Evolutionary conservation across 169 alveolate species (phyloP).

Genomic region (Cryptosporidium xiaoi): DNA sequence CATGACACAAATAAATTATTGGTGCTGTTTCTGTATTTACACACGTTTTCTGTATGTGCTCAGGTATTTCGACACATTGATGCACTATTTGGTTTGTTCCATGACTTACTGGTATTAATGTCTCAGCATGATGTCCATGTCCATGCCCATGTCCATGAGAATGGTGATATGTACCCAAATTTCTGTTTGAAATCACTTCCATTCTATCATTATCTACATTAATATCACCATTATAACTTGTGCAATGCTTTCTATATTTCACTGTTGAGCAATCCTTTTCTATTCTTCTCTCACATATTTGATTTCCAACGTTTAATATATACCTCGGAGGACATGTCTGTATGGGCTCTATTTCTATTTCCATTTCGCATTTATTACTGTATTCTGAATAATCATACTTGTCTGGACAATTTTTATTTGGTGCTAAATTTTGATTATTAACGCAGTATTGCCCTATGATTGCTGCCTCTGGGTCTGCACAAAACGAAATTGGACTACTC

Average conservation of each 20-base stretch:
- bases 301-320: slow-evolving; percentile 9
- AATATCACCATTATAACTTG: background rate
- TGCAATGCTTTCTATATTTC: slow-evolving; percentile 41
- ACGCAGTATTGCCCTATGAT: slow-evolving; percentile 55
- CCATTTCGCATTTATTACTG: slow-evolving; percentile 16
- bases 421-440: slow-evolving; percentile 12
- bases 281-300: slow-evolving; percentile 43
- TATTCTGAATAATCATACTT: slow-evolving; percentile 5
- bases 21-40: slow-evolving; percentile 57
- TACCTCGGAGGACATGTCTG: slow-evolving; percentile 68
- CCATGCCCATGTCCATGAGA: no score
- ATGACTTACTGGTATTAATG: background rate
- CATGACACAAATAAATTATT: slow-evolving; percentile 36
- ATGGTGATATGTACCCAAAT: background rate
- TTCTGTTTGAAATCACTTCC: background rate
- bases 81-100: slow-evolving; percentile 35
- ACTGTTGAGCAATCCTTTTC: slow-evolving; percentile 60
- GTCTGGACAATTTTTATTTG: slow-evolving; percentile 30
- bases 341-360: slow-evolving; percentile 48
- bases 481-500: slow-evolving; percentile 23
- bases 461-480: slow-evolving; percentile 55
- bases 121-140: slow-evolving; percentile 12
- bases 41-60: slow-evolving; percentile 22
- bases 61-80: slow-evolving; percentile 63
- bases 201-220: background rate